These are phyloP conservation scores for Amanita muscaria DNA, from an alignment of 768 basidiomycete species.

Conservation along the genomic window DNA sequence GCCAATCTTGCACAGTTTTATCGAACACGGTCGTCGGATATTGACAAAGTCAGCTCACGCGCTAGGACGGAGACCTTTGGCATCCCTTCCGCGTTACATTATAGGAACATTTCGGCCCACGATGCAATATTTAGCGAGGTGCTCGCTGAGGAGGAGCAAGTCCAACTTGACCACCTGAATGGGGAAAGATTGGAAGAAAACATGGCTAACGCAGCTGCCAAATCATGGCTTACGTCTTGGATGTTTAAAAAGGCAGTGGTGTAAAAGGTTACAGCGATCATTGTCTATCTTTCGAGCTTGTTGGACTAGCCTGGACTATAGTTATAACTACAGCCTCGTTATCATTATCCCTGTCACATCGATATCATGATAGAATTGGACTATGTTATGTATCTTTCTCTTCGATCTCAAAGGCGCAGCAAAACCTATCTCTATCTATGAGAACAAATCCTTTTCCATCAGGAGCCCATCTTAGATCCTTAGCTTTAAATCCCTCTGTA, in stretches of 20 bases:
- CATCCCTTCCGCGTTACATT: too few relatives aligned
- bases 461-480: constrained; percentile 70
- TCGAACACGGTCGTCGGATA: constrained; percentile 24
- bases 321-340: too few relatives aligned
- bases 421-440: constrained; percentile 72
- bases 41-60: constrained; percentile 15
- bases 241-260: constrained; percentile 39
- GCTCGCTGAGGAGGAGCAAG: constrained; percentile 60
- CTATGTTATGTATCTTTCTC: background rate
- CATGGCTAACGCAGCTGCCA: constrained; percentile 30
- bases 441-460: constrained; percentile 79
- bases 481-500: constrained; percentile 61
- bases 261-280: constrained; percentile 15
- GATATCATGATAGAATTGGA: too few relatives aligned
- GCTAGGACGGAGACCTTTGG: too few relatives aligned
- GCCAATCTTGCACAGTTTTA: constrained; percentile 17
- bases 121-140: constrained; percentile 63
- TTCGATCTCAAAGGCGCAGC: constrained; percentile 73
- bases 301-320: too few relatives aligned
- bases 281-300: too few relatives aligned
- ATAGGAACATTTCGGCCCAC: constrained; percentile 42
- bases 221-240: constrained; percentile 61
- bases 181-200: constrained; percentile 46
- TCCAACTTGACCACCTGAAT: constrained; percentile 41
- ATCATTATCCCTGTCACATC: too few relatives aligned